Percentiles rank a stretch among this genome's conserved stretches.
Evolutionary conservation across 306 rosid genomes (phyloP).

Genomic region (Leucaena leucocephala): DNA sequence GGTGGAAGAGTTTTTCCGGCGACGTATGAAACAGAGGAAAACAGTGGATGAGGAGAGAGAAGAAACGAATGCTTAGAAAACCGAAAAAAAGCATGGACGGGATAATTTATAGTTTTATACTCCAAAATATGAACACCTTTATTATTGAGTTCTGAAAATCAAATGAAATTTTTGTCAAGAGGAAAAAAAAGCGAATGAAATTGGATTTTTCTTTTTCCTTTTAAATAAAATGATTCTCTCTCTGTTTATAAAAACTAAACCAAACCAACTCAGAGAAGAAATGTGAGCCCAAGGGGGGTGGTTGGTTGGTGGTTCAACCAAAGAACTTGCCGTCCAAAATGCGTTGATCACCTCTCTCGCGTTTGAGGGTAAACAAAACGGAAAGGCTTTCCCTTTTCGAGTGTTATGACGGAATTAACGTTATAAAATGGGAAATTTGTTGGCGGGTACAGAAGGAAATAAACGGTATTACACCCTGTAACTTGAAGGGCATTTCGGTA

Average conservation of each 20-base stretch:
- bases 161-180: not conserved
- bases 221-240: not conserved
- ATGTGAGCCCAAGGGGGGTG: slow-evolving; percentile 54
- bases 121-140: slow-evolving; percentile 53
- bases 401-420: slow-evolving; percentile 48
- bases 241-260: not conserved
- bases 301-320: slow-evolving; percentile 99
- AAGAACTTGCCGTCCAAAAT: slow-evolving; percentile 84
- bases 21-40: slow-evolving; percentile 53
- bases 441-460: slow-evolving; percentile 43
- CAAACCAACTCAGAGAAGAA: slow-evolving; percentile 40
- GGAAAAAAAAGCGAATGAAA: not conserved
- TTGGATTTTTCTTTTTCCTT: not conserved
- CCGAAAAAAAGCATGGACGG: slow-evolving; percentile 53
- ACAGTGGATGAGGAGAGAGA: slow-evolving; percentile 62
- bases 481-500: slow-evolving; percentile 38
- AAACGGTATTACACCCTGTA: slow-evolving; percentile 6
- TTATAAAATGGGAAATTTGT: slow-evolving; percentile 28
- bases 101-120: slow-evolving; percentile 77
- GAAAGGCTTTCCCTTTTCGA: slow-evolving; percentile 11
- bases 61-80: slow-evolving; percentile 58
- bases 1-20: slow-evolving; percentile 58
- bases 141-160: slow-evolving; percentile 41
- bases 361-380: not conserved
- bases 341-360: slow-evolving; percentile 49